Evolutionary conservation across 345 rosid species (phyloP), one percentile per base, ranked within the genome.

Genomic region (Firmiana major): DNA sequence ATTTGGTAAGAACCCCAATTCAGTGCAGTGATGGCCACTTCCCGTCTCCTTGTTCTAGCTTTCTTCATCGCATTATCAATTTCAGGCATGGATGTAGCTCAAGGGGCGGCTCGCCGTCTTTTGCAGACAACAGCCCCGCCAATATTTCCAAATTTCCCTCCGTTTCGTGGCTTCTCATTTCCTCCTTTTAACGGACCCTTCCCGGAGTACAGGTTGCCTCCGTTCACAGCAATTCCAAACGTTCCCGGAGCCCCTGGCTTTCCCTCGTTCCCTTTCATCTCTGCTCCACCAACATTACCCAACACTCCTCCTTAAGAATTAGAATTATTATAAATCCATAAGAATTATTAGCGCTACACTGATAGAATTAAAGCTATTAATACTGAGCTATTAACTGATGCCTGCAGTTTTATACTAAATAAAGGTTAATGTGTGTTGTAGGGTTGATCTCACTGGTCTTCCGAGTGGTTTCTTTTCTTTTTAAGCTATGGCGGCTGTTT

Each of bases 201-300:
- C 43, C 77, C 77, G 58, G 69, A 62, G 19, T 24, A 22, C 38
- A 45, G 77, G 77, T n/a, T 63, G 78, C 78, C 78, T 7, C 51
- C 71, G 7, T 6, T 51, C 51, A 53, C 78, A 12, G 28, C 22
- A 0, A 48, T 49, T 46, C 11, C 80, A 42, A 28, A 64, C 40
- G 13, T 36, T 9, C 26, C 48, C 10, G 0, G 26, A 12, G 40
- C 22, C 10, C 62, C 70, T 22, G 38, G 34, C 17, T 21, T 78
- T 21, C 76, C 80, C 12, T 77, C 67, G 6, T 10, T 68, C 12
- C 74, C 77, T 15, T 54, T 63, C 54, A 21, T 73, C 22, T 9
- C 77, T 40, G 15, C 24, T 51, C 81, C 81, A 40, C 81, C 81
- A 16, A 31, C 73, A 13, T 11, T 67, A 1, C 63, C 77, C 77